These are phyloP conservation scores for Sugiyamaella sp. DNA, from an alignment of 1,139 yeast species.

Conservation along the genomic window DNA sequence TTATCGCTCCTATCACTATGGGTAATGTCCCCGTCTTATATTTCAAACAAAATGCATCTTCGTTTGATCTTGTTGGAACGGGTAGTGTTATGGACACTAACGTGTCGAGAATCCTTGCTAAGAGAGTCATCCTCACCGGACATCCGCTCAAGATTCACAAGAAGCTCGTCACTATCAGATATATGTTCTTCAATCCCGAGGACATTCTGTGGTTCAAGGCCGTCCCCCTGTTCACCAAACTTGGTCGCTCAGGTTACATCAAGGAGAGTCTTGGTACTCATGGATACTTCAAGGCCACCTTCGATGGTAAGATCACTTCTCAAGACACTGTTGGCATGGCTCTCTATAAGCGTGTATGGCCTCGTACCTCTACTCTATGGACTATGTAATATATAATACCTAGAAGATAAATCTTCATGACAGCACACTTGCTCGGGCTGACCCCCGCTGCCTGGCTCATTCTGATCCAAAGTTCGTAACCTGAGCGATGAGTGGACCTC, in stretches of 20 bases:
- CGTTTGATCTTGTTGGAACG: slow-evolving; percentile 75
- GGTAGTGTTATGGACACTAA: slow-evolving; percentile 91
- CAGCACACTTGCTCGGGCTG: no score
- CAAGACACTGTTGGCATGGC: slow-evolving; percentile 97
- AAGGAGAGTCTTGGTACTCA: slow-evolving; percentile 97
- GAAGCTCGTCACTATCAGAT: slow-evolving; percentile 86
- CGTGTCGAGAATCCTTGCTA: slow-evolving; percentile 80
- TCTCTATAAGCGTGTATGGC: slow-evolving; percentile 92
- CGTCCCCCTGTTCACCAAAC: slow-evolving; percentile 87
- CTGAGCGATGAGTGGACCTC: no score
- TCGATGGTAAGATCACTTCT: slow-evolving; percentile 86
- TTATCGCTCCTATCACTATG: slow-evolving; percentile 86
- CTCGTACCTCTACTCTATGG: slow-evolving; percentile 42
- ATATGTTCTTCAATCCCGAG: slow-evolving; percentile 94
- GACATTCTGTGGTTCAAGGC: slow-evolving; percentile 91
- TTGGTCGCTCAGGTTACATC: slow-evolving; percentile 91
- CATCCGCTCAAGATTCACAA: slow-evolving; percentile 95
- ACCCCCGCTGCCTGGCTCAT: no score
- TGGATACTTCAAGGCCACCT: slow-evolving; percentile 95
- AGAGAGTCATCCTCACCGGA: slow-evolving; percentile 89
- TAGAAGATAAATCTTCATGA: no score
- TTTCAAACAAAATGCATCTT: slow-evolving; percentile 52
- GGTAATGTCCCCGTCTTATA: slow-evolving; percentile 55
- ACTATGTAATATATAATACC: slow-evolving; percentile 15
- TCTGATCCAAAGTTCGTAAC: no score